Conservation (phyloP, 768 basidiomycete species). For the Suillus variegatus region DNA sequence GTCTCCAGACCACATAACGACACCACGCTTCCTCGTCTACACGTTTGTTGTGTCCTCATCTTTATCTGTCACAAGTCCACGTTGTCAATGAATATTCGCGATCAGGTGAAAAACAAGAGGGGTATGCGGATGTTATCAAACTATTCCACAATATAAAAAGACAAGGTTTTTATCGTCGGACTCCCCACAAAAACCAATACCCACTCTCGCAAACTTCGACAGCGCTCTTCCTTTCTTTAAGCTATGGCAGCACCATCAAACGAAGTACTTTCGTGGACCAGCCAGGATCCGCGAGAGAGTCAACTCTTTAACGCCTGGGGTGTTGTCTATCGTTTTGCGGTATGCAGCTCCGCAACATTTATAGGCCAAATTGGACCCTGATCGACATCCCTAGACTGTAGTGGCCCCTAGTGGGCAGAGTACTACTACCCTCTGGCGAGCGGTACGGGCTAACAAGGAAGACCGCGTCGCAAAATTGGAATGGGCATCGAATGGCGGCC, state of each 20-base stretch:
- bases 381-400: constrained; percentile 52
- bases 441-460: constrained; percentile 83
- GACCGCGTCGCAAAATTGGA: constrained; percentile 88
- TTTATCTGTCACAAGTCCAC: constrained; percentile 77
- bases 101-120: constrained; percentile 49
- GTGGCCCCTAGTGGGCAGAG: constrained; percentile 63
- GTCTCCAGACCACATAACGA: constrained; percentile 53
- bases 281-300: constrained; percentile 83
- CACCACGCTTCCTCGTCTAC: constrained; percentile 64
- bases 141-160: constrained; percentile 57
- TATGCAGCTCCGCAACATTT: constrained; percentile 33
- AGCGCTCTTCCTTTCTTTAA: constrained; percentile 37
- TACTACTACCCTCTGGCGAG: constrained; percentile 76
- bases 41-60: constrained; percentile 72
- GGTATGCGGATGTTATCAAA: constrained; percentile 48
- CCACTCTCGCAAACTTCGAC: constrained; percentile 29
- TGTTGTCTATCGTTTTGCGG: constrained; percentile 79
- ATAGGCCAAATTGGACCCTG: constrained; percentile 25
- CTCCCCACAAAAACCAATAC: constrained; percentile 28
- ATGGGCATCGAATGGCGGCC: constrained; percentile 80
- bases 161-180: constrained; percentile 18
- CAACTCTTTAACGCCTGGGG: constrained; percentile 82
- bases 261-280: constrained; percentile 85
- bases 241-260: constrained; percentile 54
- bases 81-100: constrained; percentile 68